Evolutionary conservation across 2,329 filamentous ascomycete species (phyloP).

Genomic region (Alternaria tenuissima): DNA sequence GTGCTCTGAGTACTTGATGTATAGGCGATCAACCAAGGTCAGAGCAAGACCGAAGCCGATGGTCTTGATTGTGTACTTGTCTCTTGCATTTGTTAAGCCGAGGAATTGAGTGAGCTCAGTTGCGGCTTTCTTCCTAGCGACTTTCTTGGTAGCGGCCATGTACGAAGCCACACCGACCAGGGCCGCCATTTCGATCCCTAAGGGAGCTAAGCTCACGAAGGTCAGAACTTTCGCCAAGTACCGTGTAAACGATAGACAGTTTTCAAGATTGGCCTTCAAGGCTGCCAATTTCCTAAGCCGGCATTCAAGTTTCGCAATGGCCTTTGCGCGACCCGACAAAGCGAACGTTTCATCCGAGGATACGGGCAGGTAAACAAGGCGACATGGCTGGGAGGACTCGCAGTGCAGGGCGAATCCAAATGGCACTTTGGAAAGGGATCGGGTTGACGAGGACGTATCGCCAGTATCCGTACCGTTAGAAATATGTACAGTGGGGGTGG

Average conservation of each 20-base stretch:
- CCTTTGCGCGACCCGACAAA: background rate
- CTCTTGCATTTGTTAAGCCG: background rate
- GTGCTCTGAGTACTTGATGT: background rate
- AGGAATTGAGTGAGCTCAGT: too few species aligned
- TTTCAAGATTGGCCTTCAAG: background rate
- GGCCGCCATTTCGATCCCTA: too few species aligned
- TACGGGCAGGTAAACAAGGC: conserved; percentile 8
- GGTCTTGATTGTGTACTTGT: background rate
- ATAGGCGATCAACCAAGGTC: background rate
- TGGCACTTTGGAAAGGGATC: conserved; percentile 9
- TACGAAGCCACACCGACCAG: background rate
- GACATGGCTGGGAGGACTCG: conserved; percentile 11
- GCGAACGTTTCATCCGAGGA: background rate
- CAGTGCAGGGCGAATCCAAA: conserved; percentile 24
- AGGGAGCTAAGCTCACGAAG: background rate
- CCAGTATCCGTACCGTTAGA: background rate
- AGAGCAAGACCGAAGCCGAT: background rate
- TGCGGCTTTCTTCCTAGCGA: background rate
- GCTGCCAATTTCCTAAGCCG: background rate
- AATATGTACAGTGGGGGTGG: background rate
- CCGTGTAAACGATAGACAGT: background rate
- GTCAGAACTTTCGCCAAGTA: background rate
- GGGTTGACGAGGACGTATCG: background rate
- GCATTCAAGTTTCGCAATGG: background rate
- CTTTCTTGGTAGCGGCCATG: background rate